phyloP scores from a whole-genome alignment of 169 alveolate species.

The Eimeria acervulina region DNA sequence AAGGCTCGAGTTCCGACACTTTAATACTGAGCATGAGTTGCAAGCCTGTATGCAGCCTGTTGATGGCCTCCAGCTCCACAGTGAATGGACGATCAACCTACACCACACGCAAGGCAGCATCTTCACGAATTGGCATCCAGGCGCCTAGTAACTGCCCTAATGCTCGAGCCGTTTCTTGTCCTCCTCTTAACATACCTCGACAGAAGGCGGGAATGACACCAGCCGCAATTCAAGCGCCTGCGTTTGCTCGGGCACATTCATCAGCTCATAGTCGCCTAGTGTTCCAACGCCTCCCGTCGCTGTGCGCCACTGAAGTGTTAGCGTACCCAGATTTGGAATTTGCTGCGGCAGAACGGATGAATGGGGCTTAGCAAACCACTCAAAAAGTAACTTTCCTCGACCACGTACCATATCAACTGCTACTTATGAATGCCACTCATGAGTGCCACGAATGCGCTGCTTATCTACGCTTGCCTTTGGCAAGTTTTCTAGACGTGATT shows the following conservation, averaged over 20 bases:
- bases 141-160: background rate
- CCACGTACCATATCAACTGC: background rate
- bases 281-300: constrained; percentile 81
- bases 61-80: constrained; percentile 78
- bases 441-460: background rate
- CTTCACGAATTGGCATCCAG: background rate
- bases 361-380: background rate
- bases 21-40: constrained; percentile 41
- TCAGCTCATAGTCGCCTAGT: constrained; percentile 42
- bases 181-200: constrained; percentile 41
- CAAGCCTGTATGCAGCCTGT: constrained; percentile 38
- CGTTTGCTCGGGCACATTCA: constrained; percentile 17
- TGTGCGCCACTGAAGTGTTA: constrained; percentile 82
- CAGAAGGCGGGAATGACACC: constrained; percentile 77
- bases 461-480: constrained; percentile 16
- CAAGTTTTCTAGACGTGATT: constrained; percentile 24
- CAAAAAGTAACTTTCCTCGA: background rate
- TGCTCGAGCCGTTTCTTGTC: background rate
- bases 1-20: constrained; percentile 71
- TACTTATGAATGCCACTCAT: background rate
- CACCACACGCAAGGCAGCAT: background rate
- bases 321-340: constrained; percentile 72
- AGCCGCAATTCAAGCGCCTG: constrained; percentile 77
- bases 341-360: constrained; percentile 48
- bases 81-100: constrained; percentile 79